Evolutionary conservation across 352 stramenopile genomes (phyloP).

Genomic region (Globisporangium polare): DNA sequence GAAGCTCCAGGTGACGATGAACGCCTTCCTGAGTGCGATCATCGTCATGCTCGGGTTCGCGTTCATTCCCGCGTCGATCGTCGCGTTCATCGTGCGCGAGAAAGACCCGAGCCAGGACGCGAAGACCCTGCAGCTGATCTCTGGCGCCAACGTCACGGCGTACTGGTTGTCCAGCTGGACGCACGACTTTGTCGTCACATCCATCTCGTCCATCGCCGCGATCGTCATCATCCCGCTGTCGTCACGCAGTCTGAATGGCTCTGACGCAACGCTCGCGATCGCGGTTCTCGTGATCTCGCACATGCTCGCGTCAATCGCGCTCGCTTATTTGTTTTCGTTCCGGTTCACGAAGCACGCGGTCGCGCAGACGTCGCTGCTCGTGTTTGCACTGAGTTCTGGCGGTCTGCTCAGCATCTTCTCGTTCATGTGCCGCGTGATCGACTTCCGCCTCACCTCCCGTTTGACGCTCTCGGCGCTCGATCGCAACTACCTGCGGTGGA

Average conservation of each 20-base stretch:
- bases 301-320: constrained; percentile 17
- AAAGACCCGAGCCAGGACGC: constrained; percentile 43
- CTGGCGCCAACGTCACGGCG: constrained; percentile 24
- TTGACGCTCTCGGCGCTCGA: constrained; percentile 25
- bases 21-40: constrained; percentile 28
- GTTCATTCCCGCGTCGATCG: constrained; percentile 35
- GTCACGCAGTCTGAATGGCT: constrained; percentile 8
- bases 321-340: constrained; percentile 30
- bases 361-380: constrained; percentile 27
- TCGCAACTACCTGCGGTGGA: constrained; percentile 28
- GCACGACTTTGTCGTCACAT: constrained; percentile 26
- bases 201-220: constrained; percentile 22
- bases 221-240: constrained; percentile 24
- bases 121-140: constrained; percentile 38
- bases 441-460: constrained; percentile 14
- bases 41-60: constrained; percentile 37
- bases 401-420: constrained; percentile 30
- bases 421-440: constrained; percentile 27
- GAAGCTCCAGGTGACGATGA: constrained; percentile 37
- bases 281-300: constrained; percentile 18
- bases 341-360: constrained; percentile 27
- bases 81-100: constrained; percentile 39
- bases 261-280: constrained; percentile 14
- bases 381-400: constrained; percentile 24
- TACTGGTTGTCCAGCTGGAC: constrained; percentile 40